Conservation (phyloP, 257 asterid species). For the Echium plantagineum region DNA sequence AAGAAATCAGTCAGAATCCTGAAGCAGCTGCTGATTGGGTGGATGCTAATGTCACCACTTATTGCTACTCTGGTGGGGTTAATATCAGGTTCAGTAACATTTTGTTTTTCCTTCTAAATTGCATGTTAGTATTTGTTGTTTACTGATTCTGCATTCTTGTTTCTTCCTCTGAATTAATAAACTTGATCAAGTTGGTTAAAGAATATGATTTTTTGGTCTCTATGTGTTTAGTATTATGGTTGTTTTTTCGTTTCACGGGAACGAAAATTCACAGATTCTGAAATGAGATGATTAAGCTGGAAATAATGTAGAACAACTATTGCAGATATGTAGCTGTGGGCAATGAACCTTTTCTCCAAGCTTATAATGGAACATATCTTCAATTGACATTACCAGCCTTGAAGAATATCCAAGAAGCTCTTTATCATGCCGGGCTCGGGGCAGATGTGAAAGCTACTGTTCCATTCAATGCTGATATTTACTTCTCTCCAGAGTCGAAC, state of each 20-base stretch:
- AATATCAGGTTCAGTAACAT: constrained; percentile 48
- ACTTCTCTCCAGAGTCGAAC: constrained; percentile 70
- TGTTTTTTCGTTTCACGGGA: not conserved
- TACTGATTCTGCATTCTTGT: not conserved
- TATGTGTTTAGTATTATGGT: not conserved
- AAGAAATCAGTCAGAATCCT: constrained; percentile 50
- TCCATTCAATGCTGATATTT: constrained; percentile 82
- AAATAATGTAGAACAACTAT: not conserved
- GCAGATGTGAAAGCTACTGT: constrained; percentile 58
- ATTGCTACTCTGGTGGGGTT: constrained; percentile 51
- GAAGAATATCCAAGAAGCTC: constrained; percentile 64
- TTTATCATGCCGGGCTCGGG: constrained; percentile 61
- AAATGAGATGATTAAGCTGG: not conserved
- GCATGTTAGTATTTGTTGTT: not conserved
- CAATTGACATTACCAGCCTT: constrained; percentile 64
- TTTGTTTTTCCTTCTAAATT: not conserved
- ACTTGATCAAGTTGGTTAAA: too few species aligned
- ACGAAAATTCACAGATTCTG: not conserved
- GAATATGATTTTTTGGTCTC: not conserved
- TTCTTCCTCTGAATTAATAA: not conserved
- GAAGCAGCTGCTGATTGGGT: constrained; percentile 70
- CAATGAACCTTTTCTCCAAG: constrained; percentile 75
- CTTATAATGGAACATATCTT: constrained; percentile 56
- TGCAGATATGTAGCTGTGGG: constrained; percentile 90
- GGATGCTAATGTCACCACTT: constrained; percentile 62